Evolutionary conservation across 2,329 filamentous ascomycete genomes (phyloP).

Genomic region (Clarireedia homoeocarpa): DNA sequence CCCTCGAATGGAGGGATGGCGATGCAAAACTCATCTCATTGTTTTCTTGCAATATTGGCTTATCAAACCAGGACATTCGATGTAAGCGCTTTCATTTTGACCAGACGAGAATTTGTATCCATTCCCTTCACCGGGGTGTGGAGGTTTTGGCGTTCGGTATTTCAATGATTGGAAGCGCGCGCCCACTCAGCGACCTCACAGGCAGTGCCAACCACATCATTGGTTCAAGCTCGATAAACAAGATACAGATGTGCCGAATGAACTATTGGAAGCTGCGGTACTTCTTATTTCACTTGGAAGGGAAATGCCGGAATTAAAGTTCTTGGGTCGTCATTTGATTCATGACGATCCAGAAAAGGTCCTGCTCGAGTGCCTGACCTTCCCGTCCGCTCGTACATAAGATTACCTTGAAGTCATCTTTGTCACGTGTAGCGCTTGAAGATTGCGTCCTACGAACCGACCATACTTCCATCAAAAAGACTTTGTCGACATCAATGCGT

Average conservation of each 20-base stretch:
- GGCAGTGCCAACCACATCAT: background rate
- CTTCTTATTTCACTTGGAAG: background rate
- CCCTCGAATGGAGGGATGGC: too few relatives aligned
- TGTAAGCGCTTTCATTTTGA: background rate
- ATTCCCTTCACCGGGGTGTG: background rate
- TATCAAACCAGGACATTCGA: background rate
- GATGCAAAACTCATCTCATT: background rate
- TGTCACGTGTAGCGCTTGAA: background rate
- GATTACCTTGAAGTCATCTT: background rate
- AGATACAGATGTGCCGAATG: background rate
- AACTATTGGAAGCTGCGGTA: background rate
- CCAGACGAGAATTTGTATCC: background rate
- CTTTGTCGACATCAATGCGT: background rate
- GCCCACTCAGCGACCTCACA: background rate
- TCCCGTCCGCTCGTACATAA: background rate
- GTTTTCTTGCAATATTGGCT: background rate
- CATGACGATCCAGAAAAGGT: background rate
- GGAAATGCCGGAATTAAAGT: background rate
- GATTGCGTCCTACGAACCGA: background rate
- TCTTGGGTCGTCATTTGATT: background rate
- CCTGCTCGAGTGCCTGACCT: background rate
- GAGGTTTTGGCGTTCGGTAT: background rate
- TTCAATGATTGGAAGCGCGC: conserved; percentile 5
- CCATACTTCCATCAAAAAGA: too few relatives aligned
- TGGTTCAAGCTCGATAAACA: background rate